These are phyloP conservation scores for Przewalskia tangutica DNA, from an alignment of 257 asterid species.

Conservation along the genomic window DNA sequence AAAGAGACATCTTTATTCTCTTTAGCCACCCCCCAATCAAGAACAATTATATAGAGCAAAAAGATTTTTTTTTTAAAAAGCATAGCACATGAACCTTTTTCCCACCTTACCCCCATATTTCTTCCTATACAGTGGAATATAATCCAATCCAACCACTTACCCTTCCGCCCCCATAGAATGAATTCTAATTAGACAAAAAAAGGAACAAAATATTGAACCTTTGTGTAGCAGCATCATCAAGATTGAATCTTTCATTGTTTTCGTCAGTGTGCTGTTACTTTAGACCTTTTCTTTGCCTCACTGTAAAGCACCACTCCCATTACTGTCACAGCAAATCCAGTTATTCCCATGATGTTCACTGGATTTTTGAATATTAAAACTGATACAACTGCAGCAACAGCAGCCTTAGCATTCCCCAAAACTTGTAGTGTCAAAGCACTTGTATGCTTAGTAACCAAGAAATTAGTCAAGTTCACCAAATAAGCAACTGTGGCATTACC, in stretches of 20 bases:
- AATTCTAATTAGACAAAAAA: slow-evolving; percentile 14
- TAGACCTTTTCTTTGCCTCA: slow-evolving; percentile 87
- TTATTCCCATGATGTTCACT: slow-evolving; percentile 89
- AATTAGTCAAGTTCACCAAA: slow-evolving; percentile 80
- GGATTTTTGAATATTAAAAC: slow-evolving; percentile 89
- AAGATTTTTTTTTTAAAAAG: slow-evolving; percentile 6
- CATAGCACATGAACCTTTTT: slow-evolving; percentile 22
- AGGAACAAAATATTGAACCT: slow-evolving; percentile 7
- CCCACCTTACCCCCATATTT: slow-evolving; percentile 24
- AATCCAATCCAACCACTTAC: slow-evolving; percentile 9
- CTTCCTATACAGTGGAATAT: slow-evolving; percentile 52
- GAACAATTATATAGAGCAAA: slow-evolving; percentile 34
- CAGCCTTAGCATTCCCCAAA: slow-evolving; percentile 95
- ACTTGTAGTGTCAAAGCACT: slow-evolving; percentile 91
- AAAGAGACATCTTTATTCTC: slow-evolving; percentile 77
- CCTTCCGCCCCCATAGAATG: slow-evolving; percentile 13
- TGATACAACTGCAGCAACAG: slow-evolving; percentile 88
- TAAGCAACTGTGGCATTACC: slow-evolving; percentile 86
- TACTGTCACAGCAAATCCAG: slow-evolving; percentile 73
- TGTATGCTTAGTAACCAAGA: slow-evolving; percentile 88
- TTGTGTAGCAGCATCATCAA: background rate
- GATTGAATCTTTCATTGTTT: slow-evolving; percentile 4
- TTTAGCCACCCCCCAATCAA: slow-evolving; percentile 30
- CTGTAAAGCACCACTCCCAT: slow-evolving; percentile 98
- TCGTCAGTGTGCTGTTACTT: slow-evolving; percentile 63